These are phyloP conservation scores for Blastobotrys niveus DNA, from an alignment of 1,139 yeast species.

Conservation along the genomic window DNA sequence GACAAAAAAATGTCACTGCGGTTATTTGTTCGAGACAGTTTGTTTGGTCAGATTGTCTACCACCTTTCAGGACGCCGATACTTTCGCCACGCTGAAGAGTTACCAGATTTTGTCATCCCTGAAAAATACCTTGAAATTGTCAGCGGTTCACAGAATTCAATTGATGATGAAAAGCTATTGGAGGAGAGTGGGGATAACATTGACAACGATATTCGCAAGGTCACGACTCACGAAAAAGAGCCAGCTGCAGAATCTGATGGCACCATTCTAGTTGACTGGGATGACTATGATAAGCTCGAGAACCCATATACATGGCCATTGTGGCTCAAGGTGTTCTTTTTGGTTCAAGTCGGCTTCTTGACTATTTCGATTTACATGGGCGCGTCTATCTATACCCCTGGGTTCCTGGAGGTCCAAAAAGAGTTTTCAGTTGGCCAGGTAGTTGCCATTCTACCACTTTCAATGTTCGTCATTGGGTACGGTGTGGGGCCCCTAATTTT, in stretches of 20 bases:
- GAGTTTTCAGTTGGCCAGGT: conserved; percentile 44
- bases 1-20: too few species aligned
- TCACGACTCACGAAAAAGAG: too few species aligned
- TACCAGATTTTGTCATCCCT: conserved; percentile 10
- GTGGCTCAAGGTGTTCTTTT: conserved; percentile 37
- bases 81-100: conserved; percentile 11
- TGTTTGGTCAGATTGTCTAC: conserved; percentile 8
- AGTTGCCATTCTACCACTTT: conserved; percentile 45
- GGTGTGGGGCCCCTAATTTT: conserved; percentile 53
- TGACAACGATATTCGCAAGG: too few species aligned
- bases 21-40: conserved; percentile 8
- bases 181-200: too few species aligned
- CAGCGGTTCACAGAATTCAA: too few species aligned
- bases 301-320: conserved; percentile 55
- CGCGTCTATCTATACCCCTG: conserved; percentile 58
- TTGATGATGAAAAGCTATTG: too few species aligned
- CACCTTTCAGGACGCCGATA: conserved; percentile 9
- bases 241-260: background rate
- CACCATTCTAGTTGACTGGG: conserved; percentile 36
- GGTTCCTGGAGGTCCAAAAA: conserved; percentile 39
- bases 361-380: conserved; percentile 56
- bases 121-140: conserved; percentile 12
- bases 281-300: conserved; percentile 50
- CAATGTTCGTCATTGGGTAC: conserved; percentile 54
- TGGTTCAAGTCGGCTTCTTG: conserved; percentile 41